phyloP scores from a whole-genome alignment of 2,329 filamentous ascomycete species.

The Alternaria sp. region DNA sequence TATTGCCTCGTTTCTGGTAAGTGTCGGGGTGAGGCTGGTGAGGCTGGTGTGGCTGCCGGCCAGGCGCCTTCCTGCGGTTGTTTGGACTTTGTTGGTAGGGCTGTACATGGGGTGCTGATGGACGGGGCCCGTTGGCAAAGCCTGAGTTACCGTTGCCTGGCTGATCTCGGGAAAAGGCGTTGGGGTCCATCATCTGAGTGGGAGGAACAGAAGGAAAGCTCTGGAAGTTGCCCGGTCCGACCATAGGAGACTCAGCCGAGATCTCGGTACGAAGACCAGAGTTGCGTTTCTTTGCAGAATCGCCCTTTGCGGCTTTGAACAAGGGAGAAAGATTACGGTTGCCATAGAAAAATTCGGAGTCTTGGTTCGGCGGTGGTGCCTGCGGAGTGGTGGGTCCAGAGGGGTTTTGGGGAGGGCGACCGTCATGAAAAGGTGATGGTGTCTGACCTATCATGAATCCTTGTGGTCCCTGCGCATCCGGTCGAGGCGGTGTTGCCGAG shows the following conservation, averaged over 20 bases:
- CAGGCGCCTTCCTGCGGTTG: constrained; percentile 31
- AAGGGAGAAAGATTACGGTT: constrained; percentile 57
- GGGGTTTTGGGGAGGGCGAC: constrained; percentile 36
- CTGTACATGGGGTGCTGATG: constrained; percentile 35
- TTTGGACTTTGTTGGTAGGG: constrained; percentile 32
- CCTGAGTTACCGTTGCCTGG: constrained; percentile 21
- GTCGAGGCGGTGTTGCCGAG: constrained; percentile 31
- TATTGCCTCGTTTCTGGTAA: constrained; percentile 21
- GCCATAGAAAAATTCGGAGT: constrained; percentile 47
- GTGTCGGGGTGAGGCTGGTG: constrained; percentile 34
- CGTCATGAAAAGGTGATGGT: constrained; percentile 50
- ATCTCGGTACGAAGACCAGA: constrained; percentile 54
- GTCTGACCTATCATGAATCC: constrained; percentile 38
- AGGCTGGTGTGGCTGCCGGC: constrained; percentile 26
- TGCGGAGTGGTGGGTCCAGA: constrained; percentile 45
- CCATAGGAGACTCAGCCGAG: constrained; percentile 39
- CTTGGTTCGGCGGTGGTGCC: constrained; percentile 33
- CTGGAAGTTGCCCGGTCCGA: constrained; percentile 29
- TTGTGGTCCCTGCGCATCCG: constrained; percentile 27
- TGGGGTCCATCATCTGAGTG: constrained; percentile 24
- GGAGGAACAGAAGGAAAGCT: constrained; percentile 32
- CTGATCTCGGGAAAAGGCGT: constrained; percentile 22
- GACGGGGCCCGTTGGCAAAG: constrained; percentile 25
- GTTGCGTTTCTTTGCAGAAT: constrained; percentile 50
- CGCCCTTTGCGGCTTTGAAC: constrained; percentile 56